Evolutionary conservation across 2,329 filamentous ascomycete species (phyloP).

Genomic region (Cladophialophora carrionii): DNA sequence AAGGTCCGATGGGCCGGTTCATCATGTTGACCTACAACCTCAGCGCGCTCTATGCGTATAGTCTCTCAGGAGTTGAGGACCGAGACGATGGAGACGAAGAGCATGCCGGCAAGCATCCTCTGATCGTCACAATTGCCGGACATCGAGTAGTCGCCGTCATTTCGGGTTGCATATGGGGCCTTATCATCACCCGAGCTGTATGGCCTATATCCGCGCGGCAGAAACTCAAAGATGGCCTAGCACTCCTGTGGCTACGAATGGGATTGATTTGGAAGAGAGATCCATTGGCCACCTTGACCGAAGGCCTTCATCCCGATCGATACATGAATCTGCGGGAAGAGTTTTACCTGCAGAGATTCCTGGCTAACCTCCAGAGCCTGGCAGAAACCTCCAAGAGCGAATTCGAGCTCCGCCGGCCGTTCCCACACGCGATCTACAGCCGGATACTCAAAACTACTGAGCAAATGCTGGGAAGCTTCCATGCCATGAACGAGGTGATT

Average conservation of each 20-base stretch:
- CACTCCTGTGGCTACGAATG: slow-evolving; percentile 91
- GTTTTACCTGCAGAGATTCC: slow-evolving; percentile 79
- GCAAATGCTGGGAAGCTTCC: slow-evolving; percentile 87
- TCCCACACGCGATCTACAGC: slow-evolving; percentile 72
- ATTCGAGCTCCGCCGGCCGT: slow-evolving; percentile 85
- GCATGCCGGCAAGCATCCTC: slow-evolving; percentile 79
- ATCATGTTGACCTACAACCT: slow-evolving; percentile 96
- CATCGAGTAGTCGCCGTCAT: slow-evolving; percentile 88
- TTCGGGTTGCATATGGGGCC: slow-evolving; percentile 85
- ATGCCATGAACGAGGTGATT: slow-evolving; percentile 93
- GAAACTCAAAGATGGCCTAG: slow-evolving; percentile 87
- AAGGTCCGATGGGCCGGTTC: slow-evolving; percentile 88
- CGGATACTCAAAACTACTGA: slow-evolving; percentile 78
- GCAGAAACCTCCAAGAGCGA: slow-evolving; percentile 76
- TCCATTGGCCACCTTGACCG: slow-evolving; percentile 73
- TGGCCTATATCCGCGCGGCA: slow-evolving; percentile 90
- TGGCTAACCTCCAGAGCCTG: slow-evolving; percentile 72
- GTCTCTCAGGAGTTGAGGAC: slow-evolving; percentile 75
- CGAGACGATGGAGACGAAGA: slow-evolving; percentile 76
- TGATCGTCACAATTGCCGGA: slow-evolving; percentile 83
- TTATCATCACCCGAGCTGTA: slow-evolving; percentile 83
- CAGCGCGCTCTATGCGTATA: slow-evolving; percentile 91
- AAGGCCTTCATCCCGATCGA: slow-evolving; percentile 60
- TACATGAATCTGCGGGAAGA: slow-evolving; percentile 92
- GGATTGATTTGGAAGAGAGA: slow-evolving; percentile 95